Base-by-base conservation (phyloP, 768 basidiomycete species). In the Auriscalpium vulgare region DNA sequence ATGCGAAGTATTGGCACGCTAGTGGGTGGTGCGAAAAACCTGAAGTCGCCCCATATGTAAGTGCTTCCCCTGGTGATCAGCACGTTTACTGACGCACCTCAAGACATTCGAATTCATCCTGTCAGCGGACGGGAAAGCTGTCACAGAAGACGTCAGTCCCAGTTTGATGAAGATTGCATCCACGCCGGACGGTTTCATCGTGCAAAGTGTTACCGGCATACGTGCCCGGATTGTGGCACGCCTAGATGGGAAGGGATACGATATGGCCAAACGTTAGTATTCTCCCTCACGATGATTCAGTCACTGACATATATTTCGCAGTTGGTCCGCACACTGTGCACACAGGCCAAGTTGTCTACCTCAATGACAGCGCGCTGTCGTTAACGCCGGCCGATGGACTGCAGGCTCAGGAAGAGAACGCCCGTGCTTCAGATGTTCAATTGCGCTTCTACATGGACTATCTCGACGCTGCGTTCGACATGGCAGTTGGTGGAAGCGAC, bases 41-140 rank as follows among this genome's bases (percentile, higher is more conserved):
- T 6, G 74, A 74, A 58, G 73, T 83, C 8, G 80, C 88, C 51
- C 71, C 81, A 38, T 91, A 84, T 65, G 91, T 91, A 60, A 68
- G 85, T 73, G 9, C 16, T 59, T 48, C 40, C 11, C 29, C 46
- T 29, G 51, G 8, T 44, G 10, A 7, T 16, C 37, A 46, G 23
- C 14, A 40, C 50, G 10, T 38, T 53, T 47, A 59, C 47, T 57
- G 29, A 52, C 44, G 8, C 36, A 4, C 14, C 49, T 58, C 34
- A 59, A 95, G 93, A 80, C 84, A 1, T 91, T 85, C 67, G 87
- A 95, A 61, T 92, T 94, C 62, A 75, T 92, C 50, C 74, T 97
- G 56, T 83, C 90, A 1, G 66, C 82, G 0, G 73, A 81, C 62
- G 83, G 85, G 10, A 68, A 74, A 55, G 29, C 59, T 4, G 78